phyloP scores from a whole-genome alignment of 1,284 basidiomycete species.

The Apiotrichum porosum region DNA sequence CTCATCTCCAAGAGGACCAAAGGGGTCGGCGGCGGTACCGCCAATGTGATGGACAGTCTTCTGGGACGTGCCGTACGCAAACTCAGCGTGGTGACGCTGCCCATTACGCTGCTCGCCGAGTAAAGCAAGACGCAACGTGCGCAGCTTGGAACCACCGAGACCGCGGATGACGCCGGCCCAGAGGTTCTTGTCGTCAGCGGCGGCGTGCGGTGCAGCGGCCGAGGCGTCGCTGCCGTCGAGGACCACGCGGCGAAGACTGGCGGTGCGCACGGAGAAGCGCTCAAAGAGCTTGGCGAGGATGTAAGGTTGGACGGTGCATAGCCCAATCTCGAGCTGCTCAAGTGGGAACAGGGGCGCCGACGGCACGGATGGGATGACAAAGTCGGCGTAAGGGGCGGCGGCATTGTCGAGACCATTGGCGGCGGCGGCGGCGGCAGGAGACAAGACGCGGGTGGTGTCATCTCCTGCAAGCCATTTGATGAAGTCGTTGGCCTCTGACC shows the following conservation, averaged over 20 bases:
- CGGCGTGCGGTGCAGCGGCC: neutral
- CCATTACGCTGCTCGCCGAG: neutral
- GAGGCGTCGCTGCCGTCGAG: neutral
- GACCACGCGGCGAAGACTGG: neutral
- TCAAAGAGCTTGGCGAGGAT: neutral
- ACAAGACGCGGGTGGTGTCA: too few relatives aligned
- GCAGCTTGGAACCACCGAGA: neutral
- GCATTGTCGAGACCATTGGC: neutral
- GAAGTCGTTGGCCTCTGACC: neutral
- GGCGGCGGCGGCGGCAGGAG: too few relatives aligned
- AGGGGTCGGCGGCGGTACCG: neutral
- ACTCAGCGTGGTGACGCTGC: neutral
- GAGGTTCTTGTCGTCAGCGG: neutral
- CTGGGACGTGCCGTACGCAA: neutral
- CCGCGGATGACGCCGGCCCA: neutral
- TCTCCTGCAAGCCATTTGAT: neutral
- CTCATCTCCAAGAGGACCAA: too few relatives aligned
- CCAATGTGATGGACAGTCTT: neutral
- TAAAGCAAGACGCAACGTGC: neutral
- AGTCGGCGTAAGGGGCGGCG: neutral
- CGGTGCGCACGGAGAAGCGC: neutral
- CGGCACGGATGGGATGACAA: too few relatives aligned
- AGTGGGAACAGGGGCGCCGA: neutral
- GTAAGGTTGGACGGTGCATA: neutral
- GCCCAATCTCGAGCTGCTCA: neutral